Conservation (phyloP, 1,139 yeast species). For the Yamadazyma sp. region DNA sequence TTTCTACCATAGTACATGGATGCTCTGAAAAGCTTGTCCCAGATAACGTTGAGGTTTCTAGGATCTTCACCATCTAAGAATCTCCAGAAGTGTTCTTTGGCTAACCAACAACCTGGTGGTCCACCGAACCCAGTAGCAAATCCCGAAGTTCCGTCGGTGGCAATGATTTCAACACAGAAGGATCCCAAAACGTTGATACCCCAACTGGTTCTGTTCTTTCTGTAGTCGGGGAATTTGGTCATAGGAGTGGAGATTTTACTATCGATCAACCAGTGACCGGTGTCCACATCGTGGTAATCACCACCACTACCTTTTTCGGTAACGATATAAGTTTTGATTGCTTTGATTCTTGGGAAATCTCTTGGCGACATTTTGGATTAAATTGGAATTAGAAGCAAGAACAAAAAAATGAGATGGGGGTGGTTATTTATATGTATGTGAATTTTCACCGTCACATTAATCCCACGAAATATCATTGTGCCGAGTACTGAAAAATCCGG, state of each 20-base stretch:
- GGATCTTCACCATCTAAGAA: constrained; percentile 48
- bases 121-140: constrained; percentile 56
- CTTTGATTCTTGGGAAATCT: constrained; percentile 42
- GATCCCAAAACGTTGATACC: constrained; percentile 54
- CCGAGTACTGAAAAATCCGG: constrained; percentile 3
- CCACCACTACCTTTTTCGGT: constrained; percentile 49
- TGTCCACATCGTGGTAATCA: constrained; percentile 48
- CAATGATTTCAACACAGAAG: constrained; percentile 47
- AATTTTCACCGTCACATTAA: not conserved
- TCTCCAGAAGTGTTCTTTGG: constrained; percentile 44
- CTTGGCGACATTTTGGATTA: constrained; percentile 14
- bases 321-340: constrained; percentile 40
- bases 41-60: constrained; percentile 39
- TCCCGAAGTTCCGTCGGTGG: constrained; percentile 48
- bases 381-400: too few relatives aligned
- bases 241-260: constrained; percentile 46
- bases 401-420: not conserved
- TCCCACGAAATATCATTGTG: constrained; percentile 5
- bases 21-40: constrained; percentile 51
- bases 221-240: constrained; percentile 46
- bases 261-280: constrained; percentile 51
- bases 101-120: constrained; percentile 51
- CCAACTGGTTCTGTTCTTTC: constrained; percentile 45
- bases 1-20: constrained; percentile 53
- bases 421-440: not conserved